These are phyloP conservation scores for Neurospora intermedia DNA, from an alignment of 495 filamentous ascomycete genomes.

Conservation along the genomic window DNA sequence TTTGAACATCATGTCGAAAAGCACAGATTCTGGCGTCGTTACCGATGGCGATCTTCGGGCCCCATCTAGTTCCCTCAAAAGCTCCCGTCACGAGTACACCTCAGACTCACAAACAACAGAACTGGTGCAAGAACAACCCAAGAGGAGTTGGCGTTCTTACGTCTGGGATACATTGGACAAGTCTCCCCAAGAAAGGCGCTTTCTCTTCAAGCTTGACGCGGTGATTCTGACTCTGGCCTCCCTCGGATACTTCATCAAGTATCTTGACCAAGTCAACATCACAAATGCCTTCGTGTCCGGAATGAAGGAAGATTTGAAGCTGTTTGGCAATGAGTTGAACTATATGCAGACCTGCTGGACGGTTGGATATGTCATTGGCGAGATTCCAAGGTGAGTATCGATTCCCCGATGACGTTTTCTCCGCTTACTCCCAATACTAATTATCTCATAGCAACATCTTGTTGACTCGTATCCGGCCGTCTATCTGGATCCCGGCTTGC, in stretches of 20 bases:
- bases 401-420: background rate
- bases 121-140: slow-evolving; percentile 13
- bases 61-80: background rate
- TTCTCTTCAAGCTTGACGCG: slow-evolving; percentile 50
- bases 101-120: background rate
- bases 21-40: background rate
- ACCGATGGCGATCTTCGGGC: background rate
- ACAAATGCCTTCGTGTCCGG: slow-evolving; percentile 40
- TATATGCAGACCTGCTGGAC: slow-evolving; percentile 48
- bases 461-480: slow-evolving; percentile 38
- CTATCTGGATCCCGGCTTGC: slow-evolving; percentile 48
- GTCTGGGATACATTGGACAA: slow-evolving; percentile 55
- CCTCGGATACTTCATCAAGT: slow-evolving; percentile 34
- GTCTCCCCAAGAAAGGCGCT: slow-evolving; percentile 46
- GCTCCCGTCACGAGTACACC: background rate
- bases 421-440: background rate
- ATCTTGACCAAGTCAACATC: slow-evolving; percentile 30
- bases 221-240: slow-evolving; percentile 36
- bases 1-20: background rate
- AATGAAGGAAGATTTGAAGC: slow-evolving; percentile 48
- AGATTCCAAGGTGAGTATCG: slow-evolving; percentile 44
- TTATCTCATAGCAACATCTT: slow-evolving; percentile 21
- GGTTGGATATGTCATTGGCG: slow-evolving; percentile 51
- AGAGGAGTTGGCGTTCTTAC: slow-evolving; percentile 29
- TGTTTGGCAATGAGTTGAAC: slow-evolving; percentile 45